Evolutionary conservation across 2,329 filamentous ascomycete genomes (phyloP).

Genomic region (Emergomyces africanus): DNA sequence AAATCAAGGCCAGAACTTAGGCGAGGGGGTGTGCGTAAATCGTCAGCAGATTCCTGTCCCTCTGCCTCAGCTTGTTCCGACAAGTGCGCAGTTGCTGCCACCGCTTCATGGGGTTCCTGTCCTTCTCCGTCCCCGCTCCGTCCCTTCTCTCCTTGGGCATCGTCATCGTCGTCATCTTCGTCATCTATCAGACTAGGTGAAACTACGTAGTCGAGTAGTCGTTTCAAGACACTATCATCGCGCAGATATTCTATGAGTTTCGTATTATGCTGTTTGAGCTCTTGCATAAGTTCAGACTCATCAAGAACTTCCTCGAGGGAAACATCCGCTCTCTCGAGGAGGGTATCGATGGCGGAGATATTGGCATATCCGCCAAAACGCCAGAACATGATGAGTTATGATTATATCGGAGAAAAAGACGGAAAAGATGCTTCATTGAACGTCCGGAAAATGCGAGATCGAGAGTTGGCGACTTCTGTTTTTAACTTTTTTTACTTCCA

Average conservation of each 20-base stretch:
- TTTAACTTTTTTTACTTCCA: neutral
- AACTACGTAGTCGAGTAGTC: constrained; percentile 81
- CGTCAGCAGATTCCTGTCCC: constrained; percentile 30
- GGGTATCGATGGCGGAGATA: constrained; percentile 89
- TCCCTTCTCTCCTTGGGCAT: constrained; percentile 34
- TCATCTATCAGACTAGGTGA: constrained; percentile 50
- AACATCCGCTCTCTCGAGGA: constrained; percentile 91
- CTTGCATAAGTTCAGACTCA: constrained; percentile 90
- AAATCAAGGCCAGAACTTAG: constrained; percentile 17
- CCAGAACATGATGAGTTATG: constrained; percentile 85
- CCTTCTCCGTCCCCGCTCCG: constrained; percentile 18
- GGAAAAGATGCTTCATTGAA: constrained; percentile 2
- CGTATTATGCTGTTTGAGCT: constrained; percentile 95
- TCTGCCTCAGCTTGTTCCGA: constrained; percentile 2
- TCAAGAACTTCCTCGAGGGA: constrained; percentile 91
- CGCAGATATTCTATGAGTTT: constrained; percentile 94
- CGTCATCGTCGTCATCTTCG: constrained; percentile 40
- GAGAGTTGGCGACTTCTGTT: neutral
- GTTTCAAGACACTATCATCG: constrained; percentile 71
- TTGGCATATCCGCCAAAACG: constrained; percentile 98
- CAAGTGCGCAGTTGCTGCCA: constrained; percentile 18
- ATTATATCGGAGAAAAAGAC: neutral
- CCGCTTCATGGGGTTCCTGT: constrained; percentile 11
- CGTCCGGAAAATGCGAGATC: neutral
- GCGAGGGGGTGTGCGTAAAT: constrained; percentile 33